Evolutionary conservation across 306 rosid genomes (phyloP).

Genomic region (Castanea mollissima): DNA sequence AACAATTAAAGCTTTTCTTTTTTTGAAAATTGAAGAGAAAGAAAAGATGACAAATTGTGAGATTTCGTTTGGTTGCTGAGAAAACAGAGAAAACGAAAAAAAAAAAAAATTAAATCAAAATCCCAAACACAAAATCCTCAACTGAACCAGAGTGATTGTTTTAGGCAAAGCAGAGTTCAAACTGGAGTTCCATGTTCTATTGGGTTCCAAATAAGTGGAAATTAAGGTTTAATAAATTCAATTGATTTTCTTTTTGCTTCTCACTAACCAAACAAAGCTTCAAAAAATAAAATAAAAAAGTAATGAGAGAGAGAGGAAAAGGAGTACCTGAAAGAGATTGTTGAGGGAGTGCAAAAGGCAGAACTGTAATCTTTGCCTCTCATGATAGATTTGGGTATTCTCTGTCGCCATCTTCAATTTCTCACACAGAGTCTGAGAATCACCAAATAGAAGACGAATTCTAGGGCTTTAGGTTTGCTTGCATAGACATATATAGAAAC

Average conservation of each 20-base stretch:
- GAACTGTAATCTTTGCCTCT: constrained; percentile 74
- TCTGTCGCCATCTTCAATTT: constrained; percentile 44
- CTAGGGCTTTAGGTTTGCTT: no score
- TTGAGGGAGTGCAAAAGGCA: constrained; percentile 86
- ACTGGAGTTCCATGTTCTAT: neutral
- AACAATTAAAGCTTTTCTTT: neutral
- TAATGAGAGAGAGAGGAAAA: neutral
- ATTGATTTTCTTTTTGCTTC: neutral
- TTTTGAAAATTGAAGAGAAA: neutral
- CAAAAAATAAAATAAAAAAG: neutral
- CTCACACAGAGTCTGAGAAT: neutral
- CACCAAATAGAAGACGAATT: no score
- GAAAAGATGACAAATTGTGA: neutral
- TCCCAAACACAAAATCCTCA: neutral
- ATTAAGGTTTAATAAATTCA: neutral
- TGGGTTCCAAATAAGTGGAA: neutral
- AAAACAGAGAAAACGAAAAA: neutral
- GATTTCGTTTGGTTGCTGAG: neutral
- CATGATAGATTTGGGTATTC: constrained; percentile 64
- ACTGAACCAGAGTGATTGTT: neutral
- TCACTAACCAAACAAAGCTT: constrained; percentile 1
- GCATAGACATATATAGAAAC: no score
- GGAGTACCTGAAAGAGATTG: constrained; percentile 81
- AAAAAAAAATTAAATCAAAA: neutral
- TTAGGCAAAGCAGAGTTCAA: neutral